Percentiles rank a stretch among this genome's conserved stretches.
Conservation (phyloP, 1,284 basidiomycete genomes). For the Exobasidium rhododendri region DNA sequence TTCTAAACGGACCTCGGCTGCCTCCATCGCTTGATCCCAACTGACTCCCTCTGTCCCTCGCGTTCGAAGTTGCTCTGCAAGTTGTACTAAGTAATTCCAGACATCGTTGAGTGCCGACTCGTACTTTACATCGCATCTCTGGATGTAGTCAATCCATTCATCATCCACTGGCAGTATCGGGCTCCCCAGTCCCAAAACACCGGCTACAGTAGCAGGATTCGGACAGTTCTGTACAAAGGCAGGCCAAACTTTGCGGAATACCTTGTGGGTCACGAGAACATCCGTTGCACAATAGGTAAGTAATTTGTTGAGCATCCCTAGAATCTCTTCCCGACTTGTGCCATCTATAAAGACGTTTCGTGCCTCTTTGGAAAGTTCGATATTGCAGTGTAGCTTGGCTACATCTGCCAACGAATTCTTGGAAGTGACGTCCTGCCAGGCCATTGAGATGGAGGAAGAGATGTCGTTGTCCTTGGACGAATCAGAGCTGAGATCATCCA, state of each 20-base stretch:
- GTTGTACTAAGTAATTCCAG: constrained; percentile 64
- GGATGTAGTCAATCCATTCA: constrained; percentile 79
- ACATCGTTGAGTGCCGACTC: constrained; percentile 72
- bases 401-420: constrained; percentile 90
- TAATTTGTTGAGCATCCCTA: constrained; percentile 69
- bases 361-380: constrained; percentile 73
- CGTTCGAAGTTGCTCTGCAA: constrained; percentile 64
- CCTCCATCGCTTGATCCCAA: constrained; percentile 49
- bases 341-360: constrained; percentile 69
- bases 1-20: constrained; percentile 9
- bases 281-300: constrained; percentile 85
- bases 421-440: constrained; percentile 89
- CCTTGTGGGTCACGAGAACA: constrained; percentile 77
- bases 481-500: constrained; percentile 3
- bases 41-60: constrained; percentile 30
- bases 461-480: background rate
- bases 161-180: constrained; percentile 87
- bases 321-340: constrained; percentile 65
- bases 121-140: constrained; percentile 74
- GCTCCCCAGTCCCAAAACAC: constrained; percentile 85
- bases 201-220: constrained; percentile 88
- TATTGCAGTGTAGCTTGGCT: constrained; percentile 81
- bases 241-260: constrained; percentile 78
- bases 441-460: constrained; percentile 7
- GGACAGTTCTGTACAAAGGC: constrained; percentile 80